Percentiles rank a stretch among this genome's conserved stretches.
These are phyloP conservation scores for Sporobolomyces roseus DNA, from an alignment of 768 basidiomycete species.

Conservation along the genomic window DNA sequence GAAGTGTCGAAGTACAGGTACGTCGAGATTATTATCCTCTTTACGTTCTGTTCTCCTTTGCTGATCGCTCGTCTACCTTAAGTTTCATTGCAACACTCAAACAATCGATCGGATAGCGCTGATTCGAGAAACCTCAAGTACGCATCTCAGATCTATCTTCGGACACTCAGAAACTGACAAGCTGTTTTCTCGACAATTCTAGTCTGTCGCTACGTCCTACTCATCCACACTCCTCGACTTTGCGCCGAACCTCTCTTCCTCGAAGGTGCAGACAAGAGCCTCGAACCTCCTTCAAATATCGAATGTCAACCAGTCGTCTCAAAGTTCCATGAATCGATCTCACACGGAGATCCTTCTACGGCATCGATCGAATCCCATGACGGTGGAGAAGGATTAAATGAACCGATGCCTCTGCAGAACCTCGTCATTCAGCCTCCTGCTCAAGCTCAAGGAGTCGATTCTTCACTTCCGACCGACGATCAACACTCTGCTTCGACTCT, in stretches of 20 bases:
- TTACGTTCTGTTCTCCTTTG: neutral
- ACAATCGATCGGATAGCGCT: constrained; percentile 43
- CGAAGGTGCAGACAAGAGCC: constrained; percentile 63
- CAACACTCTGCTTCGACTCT: no score
- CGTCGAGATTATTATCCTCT: constrained; percentile 43
- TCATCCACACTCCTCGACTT: constrained; percentile 89
- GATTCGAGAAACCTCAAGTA: constrained; percentile 44
- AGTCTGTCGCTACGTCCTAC: constrained; percentile 95
- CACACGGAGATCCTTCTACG: neutral
- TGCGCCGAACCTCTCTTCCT: constrained; percentile 91
- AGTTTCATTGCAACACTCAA: constrained; percentile 46
- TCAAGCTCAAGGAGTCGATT: neutral
- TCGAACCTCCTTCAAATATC: constrained; percentile 57
- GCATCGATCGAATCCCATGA: neutral
- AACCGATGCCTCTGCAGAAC: neutral
- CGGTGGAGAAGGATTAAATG: neutral
- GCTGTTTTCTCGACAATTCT: neutral
- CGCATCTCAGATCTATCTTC: no score
- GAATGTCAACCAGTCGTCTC: constrained; percentile 36
- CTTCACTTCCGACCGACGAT: no score
- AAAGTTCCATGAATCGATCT: neutral
- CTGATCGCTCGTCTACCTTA: neutral
- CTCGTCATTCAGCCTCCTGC: neutral
- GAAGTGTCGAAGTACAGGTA: constrained; percentile 94
- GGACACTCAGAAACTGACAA: no score